Evolutionary conservation across 2,329 filamentous ascomycete species (phyloP).

Genomic region (Harringtonia lauricola): DNA sequence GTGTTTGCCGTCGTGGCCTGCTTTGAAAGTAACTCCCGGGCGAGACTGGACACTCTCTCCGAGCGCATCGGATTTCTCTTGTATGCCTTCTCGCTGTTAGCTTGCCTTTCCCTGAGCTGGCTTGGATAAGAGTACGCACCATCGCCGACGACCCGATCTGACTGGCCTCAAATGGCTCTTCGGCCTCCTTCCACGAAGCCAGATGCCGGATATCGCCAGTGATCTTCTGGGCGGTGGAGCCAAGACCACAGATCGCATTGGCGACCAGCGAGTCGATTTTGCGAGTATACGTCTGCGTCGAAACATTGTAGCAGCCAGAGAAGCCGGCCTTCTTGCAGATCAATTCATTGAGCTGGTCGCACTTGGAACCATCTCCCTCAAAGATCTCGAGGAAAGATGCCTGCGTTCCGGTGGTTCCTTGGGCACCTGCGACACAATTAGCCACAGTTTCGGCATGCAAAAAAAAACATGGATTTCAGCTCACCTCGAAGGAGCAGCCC

Average conservation of each 20-base stretch:
- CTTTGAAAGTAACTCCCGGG: constrained; percentile 20
- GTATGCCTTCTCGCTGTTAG: constrained; percentile 21
- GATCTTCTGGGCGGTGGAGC: constrained; percentile 53
- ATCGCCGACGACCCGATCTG: constrained; percentile 62
- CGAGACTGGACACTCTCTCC: constrained; percentile 32
- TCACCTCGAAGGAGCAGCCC: neutral
- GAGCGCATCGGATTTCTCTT: constrained; percentile 37
- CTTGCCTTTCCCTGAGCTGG: neutral
- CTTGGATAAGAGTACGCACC: constrained; percentile 3
- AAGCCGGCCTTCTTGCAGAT: constrained; percentile 47
- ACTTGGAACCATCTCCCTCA: constrained; percentile 34
- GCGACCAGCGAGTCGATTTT: constrained; percentile 76
- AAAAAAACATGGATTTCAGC: neutral
- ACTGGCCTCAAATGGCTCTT: constrained; percentile 69
- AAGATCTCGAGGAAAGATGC: constrained; percentile 34
- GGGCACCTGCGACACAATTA: neutral
- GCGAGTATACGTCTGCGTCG: constrained; percentile 48
- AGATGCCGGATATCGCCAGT: constrained; percentile 1
- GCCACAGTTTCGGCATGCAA: neutral
- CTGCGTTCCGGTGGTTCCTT: constrained; percentile 4
- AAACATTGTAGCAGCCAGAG: constrained; percentile 43
- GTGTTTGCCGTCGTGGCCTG: constrained; percentile 48
- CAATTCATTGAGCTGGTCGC: constrained; percentile 41
- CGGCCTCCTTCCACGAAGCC: constrained; percentile 32
- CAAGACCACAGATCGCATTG: constrained; percentile 60